Base-by-base conservation (phyloP, 139 green algal species). In the Marvania coccoides region DNA sequence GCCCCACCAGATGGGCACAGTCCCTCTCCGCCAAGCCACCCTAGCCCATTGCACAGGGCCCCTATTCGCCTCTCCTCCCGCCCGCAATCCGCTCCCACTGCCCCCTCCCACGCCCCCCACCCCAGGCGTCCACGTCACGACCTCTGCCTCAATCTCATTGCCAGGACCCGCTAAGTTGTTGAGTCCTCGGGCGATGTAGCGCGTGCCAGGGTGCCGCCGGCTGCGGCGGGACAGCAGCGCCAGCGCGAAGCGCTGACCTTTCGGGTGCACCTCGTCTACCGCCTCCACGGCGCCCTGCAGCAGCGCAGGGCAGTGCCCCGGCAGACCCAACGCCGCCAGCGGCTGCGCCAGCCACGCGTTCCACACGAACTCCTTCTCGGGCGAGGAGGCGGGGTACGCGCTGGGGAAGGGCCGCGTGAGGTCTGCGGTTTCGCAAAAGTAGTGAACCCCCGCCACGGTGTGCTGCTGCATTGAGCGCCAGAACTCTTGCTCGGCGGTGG, bases 71-170 rank as follows among this genome's bases (percentile, higher is more conserved):
- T 51, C 35, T 29, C 31, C 26, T 13, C 6, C 47, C 47, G 23
- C 19, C 26, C 31, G 28, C 19, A 36, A 15, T 29, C 30, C 47
- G 23, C 15, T 28, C 30, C 31, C 31, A 33, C 40, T 28, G 33
- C 23, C 24, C 34, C 40, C 10, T 58, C 47, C 4, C 28, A 15
- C 10, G 57, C 30, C 56, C 33, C 37, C 65, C 63, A 60, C 66
- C 29, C 26, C n/a, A 83, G 34, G 33, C 19, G 51, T 67, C 88
- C 88, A 96, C 1, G 90, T 69, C 15, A 98, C 64, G 71, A 96
- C 90, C 71, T 99, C 94, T 36, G 85, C 92, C 80, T 99, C 94
- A 14, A 98, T 90, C 81, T 99, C 94, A 70, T 99, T 99, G 47
- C 91, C 94, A 2, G 93, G 88, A 19, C 87, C 85, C 0, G 81